phyloP scores from a whole-genome alignment of 331 rosid genomes.

The Rosa hybrid region DNA sequence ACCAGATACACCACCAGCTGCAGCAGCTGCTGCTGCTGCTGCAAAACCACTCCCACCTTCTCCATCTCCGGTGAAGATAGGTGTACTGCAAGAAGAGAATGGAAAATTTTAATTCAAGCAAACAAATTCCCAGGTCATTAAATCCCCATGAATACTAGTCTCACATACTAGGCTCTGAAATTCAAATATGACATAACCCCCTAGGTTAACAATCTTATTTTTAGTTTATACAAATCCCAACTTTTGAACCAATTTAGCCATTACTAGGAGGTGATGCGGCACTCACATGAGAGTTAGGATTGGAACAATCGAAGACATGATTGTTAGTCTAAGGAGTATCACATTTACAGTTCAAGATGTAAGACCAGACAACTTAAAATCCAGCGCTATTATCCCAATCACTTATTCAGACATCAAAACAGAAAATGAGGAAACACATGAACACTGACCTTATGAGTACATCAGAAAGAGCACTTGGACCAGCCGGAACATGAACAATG shows the following conservation, averaged over 20 bases:
- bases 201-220: not conserved
- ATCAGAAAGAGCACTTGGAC: conserved; percentile 88
- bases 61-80: conserved; percentile 97
- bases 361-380: not conserved
- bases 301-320: not conserved
- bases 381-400: not conserved
- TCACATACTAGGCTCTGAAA: not conserved
- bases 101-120: not conserved
- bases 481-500: conserved; percentile 84
- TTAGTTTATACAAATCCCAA: not conserved
- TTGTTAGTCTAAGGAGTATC: not conserved
- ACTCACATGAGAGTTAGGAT: not conserved
- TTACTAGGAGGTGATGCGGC: not conserved
- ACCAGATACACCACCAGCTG: conserved; percentile 90
- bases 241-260: not conserved
- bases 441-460: conserved; percentile 78
- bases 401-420: not conserved
- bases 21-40: conserved; percentile 89
- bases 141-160: not conserved
- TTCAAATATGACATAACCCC: not conserved
- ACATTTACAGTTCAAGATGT: not conserved
- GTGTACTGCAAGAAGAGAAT: conserved; percentile 61
- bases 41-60: conserved; percentile 97
- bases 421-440: conserved; percentile 7
- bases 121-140: not conserved